Base-by-base conservation (phyloP, 73 alveolate genomes). In the Paraurostyla sp. region DNA sequence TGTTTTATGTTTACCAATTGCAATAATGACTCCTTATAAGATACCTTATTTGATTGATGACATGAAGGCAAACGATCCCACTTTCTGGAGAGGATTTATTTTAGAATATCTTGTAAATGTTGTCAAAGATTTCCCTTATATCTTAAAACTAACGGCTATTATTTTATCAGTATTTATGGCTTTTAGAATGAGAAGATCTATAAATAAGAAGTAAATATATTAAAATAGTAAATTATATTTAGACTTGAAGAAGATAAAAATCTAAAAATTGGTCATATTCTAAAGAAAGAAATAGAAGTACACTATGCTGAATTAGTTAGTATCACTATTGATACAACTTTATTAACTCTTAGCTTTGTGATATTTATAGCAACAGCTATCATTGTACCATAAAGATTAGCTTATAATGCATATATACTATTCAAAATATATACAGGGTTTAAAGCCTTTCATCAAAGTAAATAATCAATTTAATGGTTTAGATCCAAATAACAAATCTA, bases 81-180 rank as follows among this genome's bases (percentile, higher is more conserved):
- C 35, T 38, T 36, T 38, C 16, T 65, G 82, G 82, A 38, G 56
- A 32, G 32, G 50, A 1, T 0, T 65, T 3, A 9, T 65, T 1
- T 36, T 3, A 2, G 23, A 36, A 7, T 65, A 35, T 22, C 25
- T 65, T n/a, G 41, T 16, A 38, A 11, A 40, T 0, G 15, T 25
- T 18, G 25, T 65, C 13, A 65, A 56, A 16, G 82, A 65, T 65
- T 4, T 65, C 2, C 82, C 82, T 38, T 65, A 65, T 65, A 40
- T 65, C 1, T 3, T 40, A 40, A 65, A 38, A 58, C 25, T 65
- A 3, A 65, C 41, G 1, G 35, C 43, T 65, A 4, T 65, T 18
- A 6, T 65, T 32, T 2, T 18, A 38, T 65, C 46, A 1, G 82
- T 9, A 38, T 65, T 59, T 7, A 27, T 2, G n/a, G 49, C 51